Conservation (phyloP, 495 filamentous ascomycete genomes). For the Tetracladium setigerum region DNA sequence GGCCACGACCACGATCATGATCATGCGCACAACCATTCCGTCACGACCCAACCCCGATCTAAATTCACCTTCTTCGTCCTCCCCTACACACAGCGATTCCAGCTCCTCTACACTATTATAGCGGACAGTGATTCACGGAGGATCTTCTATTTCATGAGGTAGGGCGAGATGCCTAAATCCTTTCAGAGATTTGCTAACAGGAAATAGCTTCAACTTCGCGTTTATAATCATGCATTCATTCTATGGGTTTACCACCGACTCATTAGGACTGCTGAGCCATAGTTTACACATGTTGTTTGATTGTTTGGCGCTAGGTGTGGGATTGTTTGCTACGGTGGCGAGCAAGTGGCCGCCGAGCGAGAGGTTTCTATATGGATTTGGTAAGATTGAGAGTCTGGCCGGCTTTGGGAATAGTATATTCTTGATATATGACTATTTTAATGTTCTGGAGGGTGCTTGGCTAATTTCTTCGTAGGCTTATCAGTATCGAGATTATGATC, state of each 20-base stretch:
- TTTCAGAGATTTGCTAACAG: constrained; percentile 14
- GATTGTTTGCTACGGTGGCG: constrained; percentile 90
- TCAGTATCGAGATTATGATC: constrained; percentile 93
- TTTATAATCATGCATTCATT: constrained; percentile 96
- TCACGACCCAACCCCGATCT: constrained; percentile 33
- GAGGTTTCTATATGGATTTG: constrained; percentile 89
- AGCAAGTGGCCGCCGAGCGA: constrained; percentile 92
- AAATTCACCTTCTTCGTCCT: constrained; percentile 59
- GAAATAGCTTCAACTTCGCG: constrained; percentile 70
- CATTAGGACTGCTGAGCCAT: constrained; percentile 88
- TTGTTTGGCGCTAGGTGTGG: constrained; percentile 85
- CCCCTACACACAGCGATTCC: constrained; percentile 55
- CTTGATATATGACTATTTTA: constrained; percentile 83
- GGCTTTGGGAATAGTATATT: constrained; percentile 98
- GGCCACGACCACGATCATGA: constrained; percentile 19
- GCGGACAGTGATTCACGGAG: constrained; percentile 88
- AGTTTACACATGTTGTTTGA: constrained; percentile 99
- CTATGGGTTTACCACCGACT: constrained; percentile 89
- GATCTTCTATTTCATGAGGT: constrained; percentile 97
- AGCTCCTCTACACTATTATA: constrained; percentile 75
- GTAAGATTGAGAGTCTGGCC: constrained; percentile 92
- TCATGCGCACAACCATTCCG: constrained; percentile 15
- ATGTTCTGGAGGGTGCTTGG: constrained; percentile 9
- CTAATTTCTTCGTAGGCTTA: constrained; percentile 55
- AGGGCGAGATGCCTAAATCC: constrained; percentile 21